These are phyloP conservation scores for Pythium volutum DNA, from an alignment of 352 stramenopile species.

Conservation along the genomic window DNA sequence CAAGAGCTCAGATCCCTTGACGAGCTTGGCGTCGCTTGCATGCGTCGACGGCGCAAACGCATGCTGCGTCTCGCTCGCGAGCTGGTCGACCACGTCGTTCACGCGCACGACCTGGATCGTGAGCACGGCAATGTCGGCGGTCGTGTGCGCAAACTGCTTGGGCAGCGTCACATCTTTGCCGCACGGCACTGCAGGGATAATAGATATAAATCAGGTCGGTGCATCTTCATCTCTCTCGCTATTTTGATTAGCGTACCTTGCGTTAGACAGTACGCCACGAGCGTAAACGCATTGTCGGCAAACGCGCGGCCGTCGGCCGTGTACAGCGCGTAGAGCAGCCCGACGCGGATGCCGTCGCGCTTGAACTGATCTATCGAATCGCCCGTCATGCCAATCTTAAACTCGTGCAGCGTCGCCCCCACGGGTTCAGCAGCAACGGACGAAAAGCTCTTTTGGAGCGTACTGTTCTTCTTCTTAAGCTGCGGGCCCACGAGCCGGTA, in stretches of 20 bases:
- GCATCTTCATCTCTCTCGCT: not conserved
- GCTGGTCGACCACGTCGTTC: slow-evolving; percentile 38
- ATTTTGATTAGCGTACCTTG: slow-evolving; percentile 27
- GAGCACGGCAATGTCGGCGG: slow-evolving; percentile 47
- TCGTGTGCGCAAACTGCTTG: slow-evolving; percentile 36
- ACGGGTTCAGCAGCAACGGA: slow-evolving; percentile 7
- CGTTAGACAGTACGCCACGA: slow-evolving; percentile 58
- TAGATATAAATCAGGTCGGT: not conserved
- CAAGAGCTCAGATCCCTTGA: slow-evolving; percentile 52
- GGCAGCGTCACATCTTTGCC: slow-evolving; percentile 56
- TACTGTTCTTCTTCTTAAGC: slow-evolving; percentile 11
- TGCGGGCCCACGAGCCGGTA: slow-evolving; percentile 49
- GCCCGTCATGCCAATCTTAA: slow-evolving; percentile 68
- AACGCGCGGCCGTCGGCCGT: slow-evolving; percentile 42
- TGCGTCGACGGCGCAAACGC: slow-evolving; percentile 32
- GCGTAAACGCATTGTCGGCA: slow-evolving; percentile 54
- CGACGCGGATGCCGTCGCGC: slow-evolving; percentile 47
- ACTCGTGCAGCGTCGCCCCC: slow-evolving; percentile 39
- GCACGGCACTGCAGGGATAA: slow-evolving; percentile 39
- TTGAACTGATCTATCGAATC: slow-evolving; percentile 65
- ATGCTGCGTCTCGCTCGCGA: slow-evolving; percentile 34
- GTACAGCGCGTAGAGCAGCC: slow-evolving; percentile 56
- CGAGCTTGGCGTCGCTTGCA: slow-evolving; percentile 10
- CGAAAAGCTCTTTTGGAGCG: not conserved
- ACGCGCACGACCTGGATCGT: slow-evolving; percentile 68